phyloP scores from a whole-genome alignment of 352 stramenopile species.

The Globisporangium canariense region DNA sequence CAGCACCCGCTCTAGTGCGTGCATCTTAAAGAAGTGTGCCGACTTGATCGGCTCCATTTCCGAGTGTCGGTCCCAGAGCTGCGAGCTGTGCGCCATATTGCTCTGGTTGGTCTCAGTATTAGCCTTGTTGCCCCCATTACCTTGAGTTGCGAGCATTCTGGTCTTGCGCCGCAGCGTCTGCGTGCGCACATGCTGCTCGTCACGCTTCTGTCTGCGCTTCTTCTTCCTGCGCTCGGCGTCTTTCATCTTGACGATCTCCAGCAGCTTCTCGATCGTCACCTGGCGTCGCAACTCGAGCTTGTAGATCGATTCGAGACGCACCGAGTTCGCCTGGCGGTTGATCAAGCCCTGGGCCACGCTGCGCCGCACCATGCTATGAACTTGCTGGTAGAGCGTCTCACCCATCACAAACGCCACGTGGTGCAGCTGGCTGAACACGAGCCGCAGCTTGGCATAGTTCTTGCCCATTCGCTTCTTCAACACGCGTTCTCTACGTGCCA shows the following conservation, averaged over 20 bases:
- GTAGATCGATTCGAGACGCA: constrained; percentile 57
- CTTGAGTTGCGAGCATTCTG: background rate
- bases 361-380: constrained; percentile 35
- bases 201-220: constrained; percentile 11
- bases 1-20: constrained; percentile 48
- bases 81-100: constrained; percentile 6
- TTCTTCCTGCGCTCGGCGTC: constrained; percentile 14
- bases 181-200: constrained; percentile 14
- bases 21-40: constrained; percentile 56
- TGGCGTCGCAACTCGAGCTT: constrained; percentile 56
- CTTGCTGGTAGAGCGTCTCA: constrained; percentile 41
- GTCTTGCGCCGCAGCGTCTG: constrained; percentile 7
- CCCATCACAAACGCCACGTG: constrained; percentile 33
- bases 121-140: background rate
- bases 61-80: constrained; percentile 7
- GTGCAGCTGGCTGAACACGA: constrained; percentile 38
- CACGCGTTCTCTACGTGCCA: background rate
- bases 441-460: constrained; percentile 18
- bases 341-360: constrained; percentile 45
- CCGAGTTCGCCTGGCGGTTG: constrained; percentile 33
- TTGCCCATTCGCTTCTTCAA: constrained; percentile 11
- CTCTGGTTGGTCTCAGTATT: background rate
- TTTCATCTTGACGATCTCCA: constrained; percentile 30
- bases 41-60: constrained; percentile 31
- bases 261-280: constrained; percentile 39